Base-by-base conservation (phyloP, 352 stramenopile genomes). In the Pythium apleroticum region DNA sequence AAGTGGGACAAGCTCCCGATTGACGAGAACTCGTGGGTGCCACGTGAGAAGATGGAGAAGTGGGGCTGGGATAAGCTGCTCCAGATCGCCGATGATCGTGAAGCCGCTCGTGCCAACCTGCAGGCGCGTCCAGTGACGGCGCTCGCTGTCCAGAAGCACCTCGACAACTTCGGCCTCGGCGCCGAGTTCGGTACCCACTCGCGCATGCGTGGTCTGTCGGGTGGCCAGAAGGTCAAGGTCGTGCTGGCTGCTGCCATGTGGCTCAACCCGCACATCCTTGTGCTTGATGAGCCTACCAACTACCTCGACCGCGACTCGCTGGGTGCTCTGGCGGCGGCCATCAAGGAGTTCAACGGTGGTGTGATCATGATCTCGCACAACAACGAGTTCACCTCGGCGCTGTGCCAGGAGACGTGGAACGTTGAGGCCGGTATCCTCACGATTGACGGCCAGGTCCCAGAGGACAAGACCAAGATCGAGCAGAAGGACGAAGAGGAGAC, bases 151-250 rank as follows among this genome's bases (percentile, higher is more conserved):
- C 95, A 98, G 80, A 98, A 95, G 80, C 97, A 99, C 83, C 77
- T 99, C 25, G 91, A 98, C 81, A 95, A 97, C 77, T 99, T 99
- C 78, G 94, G 95, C 30, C 78, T 99, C 31, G 94, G 91, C 28
- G 91, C 96, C 52, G 95, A 99, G 77, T 99, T 99, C 72, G 96
- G 91, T 74, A 99, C 97, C 7, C 97, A 99, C 88, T 98, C 97
- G 69, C 95, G 96, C 71, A 99, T 99, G 89, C 94, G 93, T 71
- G 96, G 96, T 80, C 83, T 99, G 35, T 98, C 94, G 52, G 97
- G 97, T 77, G 97, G 97, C 71, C 97, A 99, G 82, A 99, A 99
- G 88, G 96, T 99, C 37, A 99, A 99, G 91, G 96, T 99, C 49
- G 97, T 99, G 62, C 79, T 99, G 41, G 97, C 80, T 56, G 96